These are phyloP conservation scores for Gremmenia infestans DNA, from an alignment of 2,329 filamentous ascomycete genomes.

Conservation along the genomic window DNA sequence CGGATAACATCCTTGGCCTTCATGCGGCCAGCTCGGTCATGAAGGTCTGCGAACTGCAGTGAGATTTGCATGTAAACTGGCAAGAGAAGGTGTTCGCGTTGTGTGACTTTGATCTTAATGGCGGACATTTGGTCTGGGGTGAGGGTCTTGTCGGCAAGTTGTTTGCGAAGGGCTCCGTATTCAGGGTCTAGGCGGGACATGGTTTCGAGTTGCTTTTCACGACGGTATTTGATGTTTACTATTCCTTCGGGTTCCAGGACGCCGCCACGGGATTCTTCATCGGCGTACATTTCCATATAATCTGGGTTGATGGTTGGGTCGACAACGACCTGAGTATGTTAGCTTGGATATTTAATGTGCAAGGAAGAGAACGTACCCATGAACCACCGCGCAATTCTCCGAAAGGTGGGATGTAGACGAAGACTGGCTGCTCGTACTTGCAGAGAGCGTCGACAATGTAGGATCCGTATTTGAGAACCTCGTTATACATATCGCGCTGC, in stretches of 20 bases:
- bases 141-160: slow-evolving; percentile 60
- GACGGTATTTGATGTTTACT: slow-evolving; percentile 96
- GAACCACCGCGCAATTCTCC: slow-evolving; percentile 98
- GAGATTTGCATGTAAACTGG: slow-evolving; percentile 94
- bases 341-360: slow-evolving; percentile 21
- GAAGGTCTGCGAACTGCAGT: slow-evolving; percentile 94
- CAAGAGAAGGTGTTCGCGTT: slow-evolving; percentile 81
- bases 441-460: slow-evolving; percentile 98
- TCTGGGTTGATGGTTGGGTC: slow-evolving; percentile 97
- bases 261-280: slow-evolving; percentile 90
- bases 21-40: slow-evolving; percentile 97
- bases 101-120: slow-evolving; percentile 78
- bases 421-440: slow-evolving; percentile 98
- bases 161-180: slow-evolving; percentile 80
- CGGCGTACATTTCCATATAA: slow-evolving; percentile 99
- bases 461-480: slow-evolving; percentile 98
- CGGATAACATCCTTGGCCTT: slow-evolving; percentile 95
- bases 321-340: slow-evolving; percentile 67
- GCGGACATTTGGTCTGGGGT: slow-evolving; percentile 68
- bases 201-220: slow-evolving; percentile 93
- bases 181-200: slow-evolving; percentile 89
- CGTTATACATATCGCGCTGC: slow-evolving; percentile 99
- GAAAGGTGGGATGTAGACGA: slow-evolving; percentile 96
- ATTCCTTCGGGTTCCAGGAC: slow-evolving; percentile 98
- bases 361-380: slow-evolving; percentile 55